A percentile compares a stretch with the other conserved stretches of the same genome.
Evolutionary conservation across 306 rosid species (phyloP).

Genomic region (Lathyrus tuberosus): DNA sequence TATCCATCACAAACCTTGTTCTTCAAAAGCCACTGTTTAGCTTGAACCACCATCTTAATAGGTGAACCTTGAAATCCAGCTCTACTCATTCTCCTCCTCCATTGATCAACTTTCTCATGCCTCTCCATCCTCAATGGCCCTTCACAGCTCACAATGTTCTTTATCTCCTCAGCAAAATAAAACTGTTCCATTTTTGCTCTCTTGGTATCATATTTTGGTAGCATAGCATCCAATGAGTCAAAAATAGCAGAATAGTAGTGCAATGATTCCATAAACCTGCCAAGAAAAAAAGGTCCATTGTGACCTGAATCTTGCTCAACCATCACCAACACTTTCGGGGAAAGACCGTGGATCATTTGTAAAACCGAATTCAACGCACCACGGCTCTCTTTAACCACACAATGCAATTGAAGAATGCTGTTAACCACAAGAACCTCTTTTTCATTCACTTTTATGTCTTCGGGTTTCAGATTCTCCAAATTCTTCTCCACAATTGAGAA

Average conservation of each 20-base stretch:
- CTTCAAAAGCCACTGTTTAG: slow-evolving; percentile 75
- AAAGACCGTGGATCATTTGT: slow-evolving; percentile 67
- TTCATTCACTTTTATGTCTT: slow-evolving; percentile 55
- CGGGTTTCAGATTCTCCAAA: slow-evolving; percentile 55
- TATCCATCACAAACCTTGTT: slow-evolving; percentile 65
- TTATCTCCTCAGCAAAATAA: slow-evolving; percentile 89
- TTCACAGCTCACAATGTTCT: slow-evolving; percentile 93
- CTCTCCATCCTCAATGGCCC: slow-evolving; percentile 85
- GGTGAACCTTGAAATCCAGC: slow-evolving; percentile 81
- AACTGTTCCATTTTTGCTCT: slow-evolving; percentile 88
- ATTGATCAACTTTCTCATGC: slow-evolving; percentile 89
- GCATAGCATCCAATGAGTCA: slow-evolving; percentile 78
- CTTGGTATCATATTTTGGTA: slow-evolving; percentile 79
- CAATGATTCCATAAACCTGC: slow-evolving; percentile 90
- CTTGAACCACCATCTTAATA: slow-evolving; percentile 62
- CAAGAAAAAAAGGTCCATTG: slow-evolving; percentile 92
- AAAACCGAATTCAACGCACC: slow-evolving; percentile 82
- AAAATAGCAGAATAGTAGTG: slow-evolving; percentile 89
- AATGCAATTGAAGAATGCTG: slow-evolving; percentile 84
- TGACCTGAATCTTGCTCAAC: slow-evolving; percentile 91
- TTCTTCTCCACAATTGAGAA: slow-evolving; percentile 60
- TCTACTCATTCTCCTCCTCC: slow-evolving; percentile 89
- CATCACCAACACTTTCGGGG: slow-evolving; percentile 65
- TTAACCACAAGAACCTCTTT: slow-evolving; percentile 73
- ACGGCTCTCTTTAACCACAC: slow-evolving; percentile 86